phyloP scores from a whole-genome alignment of 441 rosid species.

The Caryocar brasiliense region DNA sequence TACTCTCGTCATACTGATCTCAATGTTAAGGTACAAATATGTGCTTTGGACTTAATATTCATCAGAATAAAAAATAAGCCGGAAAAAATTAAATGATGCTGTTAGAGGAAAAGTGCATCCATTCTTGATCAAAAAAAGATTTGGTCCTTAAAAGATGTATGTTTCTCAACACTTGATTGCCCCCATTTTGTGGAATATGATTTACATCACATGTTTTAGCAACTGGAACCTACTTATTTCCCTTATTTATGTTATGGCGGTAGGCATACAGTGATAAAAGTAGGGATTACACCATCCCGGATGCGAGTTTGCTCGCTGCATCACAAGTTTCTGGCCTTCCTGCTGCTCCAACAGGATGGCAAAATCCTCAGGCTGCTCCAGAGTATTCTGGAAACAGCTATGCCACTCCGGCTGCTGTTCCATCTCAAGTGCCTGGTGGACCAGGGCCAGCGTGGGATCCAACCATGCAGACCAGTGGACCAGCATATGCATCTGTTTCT shows the following conservation, averaged over 20 bases:
- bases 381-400: constrained; percentile 32
- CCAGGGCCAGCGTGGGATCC: constrained; percentile 44
- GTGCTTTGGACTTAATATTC: constrained; percentile 54
- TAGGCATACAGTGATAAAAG: constrained; percentile 92
- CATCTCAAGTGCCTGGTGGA: constrained; percentile 26
- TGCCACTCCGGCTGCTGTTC: constrained; percentile 32
- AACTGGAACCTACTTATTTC: neutral
- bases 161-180: constrained; percentile 37
- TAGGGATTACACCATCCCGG: constrained; percentile 86
- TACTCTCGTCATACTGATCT: constrained; percentile 99
- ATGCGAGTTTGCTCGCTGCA: constrained; percentile 38
- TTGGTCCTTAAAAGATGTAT: constrained; percentile 37
- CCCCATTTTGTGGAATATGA: neutral
- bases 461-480: constrained; percentile 24
- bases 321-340: constrained; percentile 39
- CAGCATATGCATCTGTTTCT: constrained; percentile 22
- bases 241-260: constrained; percentile 1
- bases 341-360: constrained; percentile 48
- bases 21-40: constrained; percentile 94
- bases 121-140: constrained; percentile 31
- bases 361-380: constrained; percentile 44
- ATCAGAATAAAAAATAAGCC: constrained; percentile 24
- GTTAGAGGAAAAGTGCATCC: constrained; percentile 30
- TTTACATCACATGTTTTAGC: neutral
- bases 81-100: constrained; percentile 26